These are phyloP conservation scores for Penicillium samsonianum DNA, from an alignment of 495 filamentous ascomycete genomes.

Conservation along the genomic window DNA sequence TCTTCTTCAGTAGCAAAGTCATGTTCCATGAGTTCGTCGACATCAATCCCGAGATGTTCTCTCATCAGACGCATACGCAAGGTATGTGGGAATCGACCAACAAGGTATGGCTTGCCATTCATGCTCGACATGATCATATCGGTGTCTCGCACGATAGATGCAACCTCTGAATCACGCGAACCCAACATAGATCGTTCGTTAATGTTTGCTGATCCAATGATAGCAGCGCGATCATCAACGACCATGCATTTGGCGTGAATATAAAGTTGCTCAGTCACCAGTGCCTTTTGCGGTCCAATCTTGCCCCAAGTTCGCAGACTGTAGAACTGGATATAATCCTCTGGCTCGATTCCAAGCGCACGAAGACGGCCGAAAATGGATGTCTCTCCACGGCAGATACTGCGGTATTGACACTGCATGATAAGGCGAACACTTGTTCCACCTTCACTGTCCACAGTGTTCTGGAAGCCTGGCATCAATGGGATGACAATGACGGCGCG, in stretches of 20 bases:
- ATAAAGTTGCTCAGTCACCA: constrained; percentile 96
- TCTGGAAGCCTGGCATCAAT: constrained; percentile 97
- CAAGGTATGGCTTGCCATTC: constrained; percentile 83
- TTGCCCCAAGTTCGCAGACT: constrained; percentile 90
- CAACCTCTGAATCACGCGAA: constrained; percentile 86
- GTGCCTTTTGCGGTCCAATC: constrained; percentile 75
- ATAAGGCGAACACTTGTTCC: constrained; percentile 93
- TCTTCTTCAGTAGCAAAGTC: constrained; percentile 58
- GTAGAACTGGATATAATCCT: constrained; percentile 96
- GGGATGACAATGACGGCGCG: constrained; percentile 92
- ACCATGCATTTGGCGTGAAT: constrained; percentile 98
- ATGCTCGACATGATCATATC: constrained; percentile 93
- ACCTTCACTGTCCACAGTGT: constrained; percentile 89
- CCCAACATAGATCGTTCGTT: constrained; percentile 98
- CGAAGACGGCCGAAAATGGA: constrained; percentile 89
- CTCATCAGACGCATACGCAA: constrained; percentile 93
- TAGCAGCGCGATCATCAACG: constrained; percentile 88
- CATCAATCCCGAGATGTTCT: constrained; percentile 93
- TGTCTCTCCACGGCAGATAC: constrained; percentile 90
- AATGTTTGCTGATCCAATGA: constrained; percentile 98
- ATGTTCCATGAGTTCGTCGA: constrained; percentile 86
- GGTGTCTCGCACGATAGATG: constrained; percentile 87
- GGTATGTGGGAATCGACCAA: constrained; percentile 90
- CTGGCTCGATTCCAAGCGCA: constrained; percentile 84
- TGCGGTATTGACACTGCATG: constrained; percentile 96